phyloP scores from a whole-genome alignment of 495 filamentous ascomycete species.

The Penicilliopsis zonata region DNA sequence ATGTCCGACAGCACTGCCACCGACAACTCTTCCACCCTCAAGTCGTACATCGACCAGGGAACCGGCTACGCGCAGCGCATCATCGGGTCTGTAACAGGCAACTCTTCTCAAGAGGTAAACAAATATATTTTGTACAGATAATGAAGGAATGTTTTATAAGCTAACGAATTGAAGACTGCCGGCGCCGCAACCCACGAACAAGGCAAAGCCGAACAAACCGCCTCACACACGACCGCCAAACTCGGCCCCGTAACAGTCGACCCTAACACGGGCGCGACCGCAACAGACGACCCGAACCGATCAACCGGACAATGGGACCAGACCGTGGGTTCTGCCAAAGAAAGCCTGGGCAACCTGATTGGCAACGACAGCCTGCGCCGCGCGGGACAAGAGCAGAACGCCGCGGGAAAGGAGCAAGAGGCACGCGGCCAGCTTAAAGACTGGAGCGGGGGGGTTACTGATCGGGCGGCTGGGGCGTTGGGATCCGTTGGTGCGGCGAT shows the following conservation, averaged over 20 bases:
- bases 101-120: constrained; percentile 49
- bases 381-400: constrained; percentile 66
- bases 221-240: constrained; percentile 55
- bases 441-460: constrained; percentile 52
- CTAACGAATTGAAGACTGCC: constrained; percentile 17
- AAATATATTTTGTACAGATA: no score
- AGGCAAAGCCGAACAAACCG: constrained; percentile 50
- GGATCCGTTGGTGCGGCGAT: constrained; percentile 57
- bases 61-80: constrained; percentile 59
- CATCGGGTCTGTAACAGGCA: constrained; percentile 66
- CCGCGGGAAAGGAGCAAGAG: constrained; percentile 67
- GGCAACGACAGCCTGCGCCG: constrained; percentile 66
- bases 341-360: constrained; percentile 60
- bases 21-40: constrained; percentile 58
- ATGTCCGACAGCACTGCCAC: constrained; percentile 48
- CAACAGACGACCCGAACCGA: constrained; percentile 63
- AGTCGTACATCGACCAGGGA: constrained; percentile 73
- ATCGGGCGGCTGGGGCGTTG: constrained; percentile 62
- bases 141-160: no score
- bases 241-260: constrained; percentile 51
- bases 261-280: constrained; percentile 56
- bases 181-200: constrained; percentile 48
- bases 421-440: constrained; percentile 77
- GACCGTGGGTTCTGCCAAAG: constrained; percentile 75
- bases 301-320: constrained; percentile 70